These are phyloP conservation scores for Populus pruinosa DNA, from an alignment of 345 rosid species.

Conservation along the genomic window DNA sequence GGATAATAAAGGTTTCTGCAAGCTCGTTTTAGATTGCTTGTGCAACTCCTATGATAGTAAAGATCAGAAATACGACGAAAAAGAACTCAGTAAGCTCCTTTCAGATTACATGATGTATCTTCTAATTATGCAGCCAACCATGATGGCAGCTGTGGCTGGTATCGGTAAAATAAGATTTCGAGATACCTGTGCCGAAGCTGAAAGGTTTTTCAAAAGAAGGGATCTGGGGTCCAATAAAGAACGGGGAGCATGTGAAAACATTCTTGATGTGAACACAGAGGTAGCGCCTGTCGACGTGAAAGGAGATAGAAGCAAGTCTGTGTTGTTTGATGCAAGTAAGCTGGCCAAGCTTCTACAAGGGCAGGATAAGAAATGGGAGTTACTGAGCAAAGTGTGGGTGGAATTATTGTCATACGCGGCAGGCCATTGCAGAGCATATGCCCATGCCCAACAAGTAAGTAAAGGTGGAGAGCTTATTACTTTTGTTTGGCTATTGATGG, in stretches of 20 bases:
- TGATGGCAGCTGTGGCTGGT: slow-evolving; percentile 52
- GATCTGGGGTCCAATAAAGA: background rate
- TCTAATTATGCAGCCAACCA: slow-evolving; percentile 41
- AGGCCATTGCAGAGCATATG: slow-evolving; percentile 44
- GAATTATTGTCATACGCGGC: slow-evolving; percentile 58
- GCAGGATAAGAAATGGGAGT: slow-evolving; percentile 47
- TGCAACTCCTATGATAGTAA: slow-evolving; percentile 31
- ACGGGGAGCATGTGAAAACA: slow-evolving; percentile 16
- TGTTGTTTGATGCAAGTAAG: slow-evolving; percentile 54
- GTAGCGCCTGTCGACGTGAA: slow-evolving; percentile 41
- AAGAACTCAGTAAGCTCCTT: slow-evolving; percentile 39
- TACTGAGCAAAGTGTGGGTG: slow-evolving; percentile 58
- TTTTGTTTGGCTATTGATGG: slow-evolving; percentile 70
- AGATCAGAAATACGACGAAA: background rate
- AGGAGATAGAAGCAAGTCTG: slow-evolving; percentile 63
- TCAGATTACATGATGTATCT: slow-evolving; percentile 67
- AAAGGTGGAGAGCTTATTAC: slow-evolving; percentile 66
- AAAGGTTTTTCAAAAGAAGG: slow-evolving; percentile 34
- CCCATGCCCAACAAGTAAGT: slow-evolving; percentile 58
- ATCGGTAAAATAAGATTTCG: slow-evolving; percentile 45
- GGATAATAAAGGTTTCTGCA: slow-evolving; percentile 25
- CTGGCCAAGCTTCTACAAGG: slow-evolving; percentile 44
- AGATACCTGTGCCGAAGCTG: slow-evolving; percentile 48
- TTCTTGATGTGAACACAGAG: slow-evolving; percentile 25
- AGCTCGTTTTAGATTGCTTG: slow-evolving; percentile 56